Base-by-base conservation (phyloP, 2,329 filamentous ascomycete species). In the Fusarium poae region DNA sequence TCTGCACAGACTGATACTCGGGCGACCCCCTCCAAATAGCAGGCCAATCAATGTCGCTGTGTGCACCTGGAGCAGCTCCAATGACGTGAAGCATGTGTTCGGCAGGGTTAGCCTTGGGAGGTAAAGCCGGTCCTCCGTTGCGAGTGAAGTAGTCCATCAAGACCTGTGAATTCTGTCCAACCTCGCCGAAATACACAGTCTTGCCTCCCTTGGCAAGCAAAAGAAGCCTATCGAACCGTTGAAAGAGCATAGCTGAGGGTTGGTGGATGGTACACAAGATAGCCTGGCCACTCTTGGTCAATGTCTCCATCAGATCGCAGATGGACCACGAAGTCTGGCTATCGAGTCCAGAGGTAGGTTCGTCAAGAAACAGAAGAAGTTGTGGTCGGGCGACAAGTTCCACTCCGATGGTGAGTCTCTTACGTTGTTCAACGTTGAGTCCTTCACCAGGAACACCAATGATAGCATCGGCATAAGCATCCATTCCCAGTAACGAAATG, bases 181-280 rank as follows among this genome's bases (percentile, higher is more conserved):
- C 85, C 2, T 89, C 84, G 9, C 88, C 89, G 75, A 91, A 91
- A 73, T 92, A 92, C 4, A 91, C 88, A 0, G 88, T 91, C 74
- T 84, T 63, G 0, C 58, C 60, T 9, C 60, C 60, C 15, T 63
- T 63, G 0, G 58, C 58, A 2, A 63, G 58, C 0, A 63, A 49
- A 5, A 63, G 34, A 0, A 63, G 43, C 1, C 60, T 34, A 7
- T 63, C 60, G 4, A 63, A 63, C 23, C 82, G 77, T 55, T 84
- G 80, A 69, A 88, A 87, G 2, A 88, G 76, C 50, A 85, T 80
- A 0, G 62, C 60, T 1, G 61, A 64, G 2, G 61, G 61, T 6
- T 64, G 61, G 15, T 64, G 61, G 2, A 64, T 64, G 1, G 61
- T 64, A 12, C 61, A 64, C 10, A 85, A 76, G 3, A 85, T 77